A percentile compares a stretch with the other conserved stretches of the same genome.
Evolutionary conservation across 306 rosid genomes (phyloP).

Genomic region (Dalbergia oliveri): DNA sequence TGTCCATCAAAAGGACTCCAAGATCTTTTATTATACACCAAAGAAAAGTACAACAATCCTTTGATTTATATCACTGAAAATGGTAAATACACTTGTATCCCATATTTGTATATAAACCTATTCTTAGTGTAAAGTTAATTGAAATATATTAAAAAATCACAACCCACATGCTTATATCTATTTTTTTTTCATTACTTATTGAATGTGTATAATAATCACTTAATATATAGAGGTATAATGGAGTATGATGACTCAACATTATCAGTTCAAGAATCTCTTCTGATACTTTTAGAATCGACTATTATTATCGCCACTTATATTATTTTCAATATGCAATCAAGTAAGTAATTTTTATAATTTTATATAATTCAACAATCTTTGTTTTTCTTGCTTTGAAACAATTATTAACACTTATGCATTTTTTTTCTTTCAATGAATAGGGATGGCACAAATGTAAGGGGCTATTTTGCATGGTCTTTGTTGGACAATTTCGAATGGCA

Average conservation of each 20-base stretch:
- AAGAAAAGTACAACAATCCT: slow-evolving; percentile 59
- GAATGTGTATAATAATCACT: neutral
- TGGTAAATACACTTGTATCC: slow-evolving; percentile 42
- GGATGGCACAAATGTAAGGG: no score
- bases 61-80: slow-evolving; percentile 71
- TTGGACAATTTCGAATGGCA: no score
- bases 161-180: neutral
- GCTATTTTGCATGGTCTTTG: no score
- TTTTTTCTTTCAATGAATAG: no score
- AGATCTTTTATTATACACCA: slow-evolving; percentile 56
- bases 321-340: slow-evolving; percentile 55
- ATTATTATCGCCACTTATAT: slow-evolving; percentile 49
- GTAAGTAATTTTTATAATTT: slow-evolving; percentile 41
- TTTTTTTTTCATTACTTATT: neutral
- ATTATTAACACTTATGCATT: no score
- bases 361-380: no score
- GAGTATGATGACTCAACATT: slow-evolving; percentile 54
- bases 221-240: slow-evolving; percentile 51
- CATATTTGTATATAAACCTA: neutral
- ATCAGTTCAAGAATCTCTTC: slow-evolving; percentile 54
- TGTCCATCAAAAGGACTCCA: slow-evolving; percentile 59
- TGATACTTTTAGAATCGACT: no score
- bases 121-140: neutral
- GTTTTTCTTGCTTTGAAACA: no score
- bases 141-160: neutral